Evolutionary conservation across 257 asterid genomes (phyloP).

Genomic region (Solanum habrochaites): DNA sequence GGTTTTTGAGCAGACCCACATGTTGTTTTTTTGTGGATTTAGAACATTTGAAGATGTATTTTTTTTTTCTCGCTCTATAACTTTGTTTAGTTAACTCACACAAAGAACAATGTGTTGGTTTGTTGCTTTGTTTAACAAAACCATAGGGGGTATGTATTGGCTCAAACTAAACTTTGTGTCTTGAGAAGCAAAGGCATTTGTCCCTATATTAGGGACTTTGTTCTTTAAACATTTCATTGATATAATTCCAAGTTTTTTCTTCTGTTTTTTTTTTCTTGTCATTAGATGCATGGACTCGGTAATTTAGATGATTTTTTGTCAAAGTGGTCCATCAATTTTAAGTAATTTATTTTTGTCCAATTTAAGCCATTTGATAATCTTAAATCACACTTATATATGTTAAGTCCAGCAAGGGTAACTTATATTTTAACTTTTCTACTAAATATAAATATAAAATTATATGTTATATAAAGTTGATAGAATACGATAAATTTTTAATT

Average conservation of each 20-base stretch:
- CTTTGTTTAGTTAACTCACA: conserved; percentile 1
- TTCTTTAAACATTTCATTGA: background rate
- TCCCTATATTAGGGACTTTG: conserved; percentile 31
- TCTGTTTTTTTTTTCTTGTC: background rate
- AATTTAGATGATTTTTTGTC: background rate
- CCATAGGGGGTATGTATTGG: conserved; percentile 16
- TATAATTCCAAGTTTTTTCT: background rate
- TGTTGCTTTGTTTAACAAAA: conserved; percentile 23
- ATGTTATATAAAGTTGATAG: background rate
- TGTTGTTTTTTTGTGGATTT: conserved; percentile 31
- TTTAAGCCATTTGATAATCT: background rate
- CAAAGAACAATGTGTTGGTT: conserved; percentile 36
- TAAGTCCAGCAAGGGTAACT: background rate
- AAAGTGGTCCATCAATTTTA: background rate
- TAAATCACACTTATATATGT: background rate
- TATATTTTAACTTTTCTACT: background rate
- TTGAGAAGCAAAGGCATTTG: conserved; percentile 31
- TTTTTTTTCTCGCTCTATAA: background rate
- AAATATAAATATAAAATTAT: background rate
- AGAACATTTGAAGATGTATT: background rate
- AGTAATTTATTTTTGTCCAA: background rate
- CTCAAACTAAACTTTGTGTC: conserved; percentile 41
- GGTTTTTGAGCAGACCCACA: conserved; percentile 15
- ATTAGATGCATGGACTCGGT: background rate
- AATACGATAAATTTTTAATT: background rate